These are phyloP conservation scores for Metschnikowia chrysomelidarum DNA, from an alignment of 805 yeast genomes.

Conservation along the genomic window DNA sequence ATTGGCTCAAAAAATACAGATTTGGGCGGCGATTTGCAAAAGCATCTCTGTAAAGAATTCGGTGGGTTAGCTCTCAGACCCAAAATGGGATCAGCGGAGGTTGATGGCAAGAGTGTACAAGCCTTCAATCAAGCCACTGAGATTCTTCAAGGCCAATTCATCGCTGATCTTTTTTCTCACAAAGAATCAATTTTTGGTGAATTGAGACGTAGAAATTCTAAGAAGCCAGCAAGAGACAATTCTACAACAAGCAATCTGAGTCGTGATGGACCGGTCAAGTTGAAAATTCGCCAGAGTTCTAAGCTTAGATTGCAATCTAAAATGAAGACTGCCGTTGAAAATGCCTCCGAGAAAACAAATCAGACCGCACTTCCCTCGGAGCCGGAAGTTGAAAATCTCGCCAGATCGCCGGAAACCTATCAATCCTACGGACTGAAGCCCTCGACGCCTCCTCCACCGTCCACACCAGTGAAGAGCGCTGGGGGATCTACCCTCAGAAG, in stretches of 20 bases:
- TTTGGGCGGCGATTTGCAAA: conserved; percentile 37
- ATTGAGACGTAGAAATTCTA: conserved; percentile 42
- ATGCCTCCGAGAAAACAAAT: conserved; percentile 3
- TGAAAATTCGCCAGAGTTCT: conserved; percentile 7
- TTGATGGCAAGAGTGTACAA: conserved; percentile 17
- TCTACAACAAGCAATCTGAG: conserved; percentile 7
- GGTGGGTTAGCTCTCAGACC: conserved; percentile 62
- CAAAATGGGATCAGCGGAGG: conserved; percentile 20
- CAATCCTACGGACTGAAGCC: too few relatives aligned
- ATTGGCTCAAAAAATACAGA: conserved; percentile 42
- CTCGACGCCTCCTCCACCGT: conserved; percentile 19
- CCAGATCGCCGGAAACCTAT: too few relatives aligned
- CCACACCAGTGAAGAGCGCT: conserved; percentile 11
- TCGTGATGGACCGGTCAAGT: conserved; percentile 3
- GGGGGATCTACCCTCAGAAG: conserved; percentile 26
- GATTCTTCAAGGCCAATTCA: conserved; percentile 48
- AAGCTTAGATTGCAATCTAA: conserved; percentile 12
- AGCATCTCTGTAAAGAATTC: conserved; percentile 62
- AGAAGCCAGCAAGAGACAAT: conserved; percentile 15
- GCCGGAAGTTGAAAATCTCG: neutral
- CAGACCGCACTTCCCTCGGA: too few relatives aligned
- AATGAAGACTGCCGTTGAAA: conserved; percentile 11
- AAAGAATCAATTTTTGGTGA: conserved; percentile 66
- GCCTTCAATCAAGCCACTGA: conserved; percentile 16
- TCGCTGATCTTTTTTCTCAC: conserved; percentile 59